These are phyloP conservation scores for Talaromyces thailandensis DNA, from an alignment of 495 filamentous ascomycete species.

Conservation along the genomic window DNA sequence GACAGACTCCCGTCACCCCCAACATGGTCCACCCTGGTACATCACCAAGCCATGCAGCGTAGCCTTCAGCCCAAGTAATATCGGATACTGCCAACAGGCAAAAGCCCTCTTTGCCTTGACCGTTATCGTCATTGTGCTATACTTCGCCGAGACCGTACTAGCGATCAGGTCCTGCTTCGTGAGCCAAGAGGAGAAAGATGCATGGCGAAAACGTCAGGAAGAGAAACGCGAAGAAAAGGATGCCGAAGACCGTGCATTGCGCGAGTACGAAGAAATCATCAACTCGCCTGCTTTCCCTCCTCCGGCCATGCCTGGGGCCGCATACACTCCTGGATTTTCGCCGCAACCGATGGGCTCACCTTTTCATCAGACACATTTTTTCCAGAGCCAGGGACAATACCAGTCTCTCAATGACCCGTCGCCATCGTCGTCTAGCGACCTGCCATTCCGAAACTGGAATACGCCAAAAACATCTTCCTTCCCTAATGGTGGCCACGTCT, in stretches of 20 bases:
- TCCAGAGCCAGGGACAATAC: background rate
- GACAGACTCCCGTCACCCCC: slow-evolving; percentile 60
- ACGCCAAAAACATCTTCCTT: background rate
- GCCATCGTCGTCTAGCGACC: slow-evolving; percentile 19
- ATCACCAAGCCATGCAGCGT: slow-evolving; percentile 68
- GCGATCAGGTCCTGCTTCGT: slow-evolving; percentile 55
- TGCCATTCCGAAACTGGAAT: slow-evolving; percentile 27
- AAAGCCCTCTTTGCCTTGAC: slow-evolving; percentile 66
- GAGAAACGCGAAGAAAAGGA: slow-evolving; percentile 33
- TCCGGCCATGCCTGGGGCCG: background rate
- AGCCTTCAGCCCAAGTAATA: slow-evolving; percentile 41
- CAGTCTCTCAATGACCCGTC: slow-evolving; percentile 2
- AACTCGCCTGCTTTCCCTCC: slow-evolving; percentile 32
- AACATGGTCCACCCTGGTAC: slow-evolving; percentile 71
- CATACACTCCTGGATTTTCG: background rate
- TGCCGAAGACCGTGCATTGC: slow-evolving; percentile 17
- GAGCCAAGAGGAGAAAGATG: slow-evolving; percentile 32
- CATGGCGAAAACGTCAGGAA: slow-evolving; percentile 25
- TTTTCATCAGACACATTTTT: background rate
- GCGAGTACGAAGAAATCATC: slow-evolving; percentile 25
- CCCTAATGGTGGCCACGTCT: background rate
- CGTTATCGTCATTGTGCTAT: slow-evolving; percentile 52
- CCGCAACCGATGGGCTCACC: background rate
- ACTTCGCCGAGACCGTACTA: slow-evolving; percentile 45
- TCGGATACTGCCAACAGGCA: slow-evolving; percentile 67